Conservation (phyloP, 1,139 yeast species). For the Sugiyamaella grinbergsii region DNA sequence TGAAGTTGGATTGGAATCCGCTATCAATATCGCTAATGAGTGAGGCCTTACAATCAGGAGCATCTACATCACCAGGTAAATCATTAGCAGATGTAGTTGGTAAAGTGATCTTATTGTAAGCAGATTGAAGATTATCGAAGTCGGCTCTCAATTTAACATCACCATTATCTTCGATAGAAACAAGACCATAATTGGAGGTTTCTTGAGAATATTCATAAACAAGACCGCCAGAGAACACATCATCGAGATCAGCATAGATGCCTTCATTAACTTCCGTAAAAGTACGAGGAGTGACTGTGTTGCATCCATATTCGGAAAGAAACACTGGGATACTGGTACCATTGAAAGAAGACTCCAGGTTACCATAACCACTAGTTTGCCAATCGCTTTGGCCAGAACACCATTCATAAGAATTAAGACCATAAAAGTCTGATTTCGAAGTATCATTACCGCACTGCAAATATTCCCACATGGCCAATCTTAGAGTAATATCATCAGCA, state of each 20-base stretch:
- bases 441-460: slow-evolving; percentile 70
- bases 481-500: slow-evolving; percentile 73
- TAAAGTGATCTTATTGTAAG: slow-evolving; percentile 47
- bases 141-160: slow-evolving; percentile 54
- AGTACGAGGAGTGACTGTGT: slow-evolving; percentile 54
- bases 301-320: slow-evolving; percentile 84
- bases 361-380: slow-evolving; percentile 68
- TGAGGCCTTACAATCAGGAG: slow-evolving; percentile 49
- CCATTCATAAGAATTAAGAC: slow-evolving; percentile 90
- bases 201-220: slow-evolving; percentile 77
- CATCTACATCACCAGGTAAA: slow-evolving; percentile 40
- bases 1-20: slow-evolving; percentile 44
- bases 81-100: slow-evolving; percentile 42
- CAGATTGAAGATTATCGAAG: slow-evolving; percentile 56
- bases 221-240: slow-evolving; percentile 73
- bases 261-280: slow-evolving; percentile 66
- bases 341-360: slow-evolving; percentile 61
- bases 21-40: slow-evolving; percentile 43
- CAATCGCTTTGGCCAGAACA: slow-evolving; percentile 67
- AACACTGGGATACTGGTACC: slow-evolving; percentile 77
- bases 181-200: slow-evolving; percentile 69
- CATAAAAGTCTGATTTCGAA: slow-evolving; percentile 82
- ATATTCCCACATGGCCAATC: slow-evolving; percentile 78
- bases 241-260: slow-evolving; percentile 55
- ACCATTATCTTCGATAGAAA: slow-evolving; percentile 50